Base-by-base conservation (phyloP, 2,329 filamentous ascomycete genomes). In the Aspergillus sojae region DNA sequence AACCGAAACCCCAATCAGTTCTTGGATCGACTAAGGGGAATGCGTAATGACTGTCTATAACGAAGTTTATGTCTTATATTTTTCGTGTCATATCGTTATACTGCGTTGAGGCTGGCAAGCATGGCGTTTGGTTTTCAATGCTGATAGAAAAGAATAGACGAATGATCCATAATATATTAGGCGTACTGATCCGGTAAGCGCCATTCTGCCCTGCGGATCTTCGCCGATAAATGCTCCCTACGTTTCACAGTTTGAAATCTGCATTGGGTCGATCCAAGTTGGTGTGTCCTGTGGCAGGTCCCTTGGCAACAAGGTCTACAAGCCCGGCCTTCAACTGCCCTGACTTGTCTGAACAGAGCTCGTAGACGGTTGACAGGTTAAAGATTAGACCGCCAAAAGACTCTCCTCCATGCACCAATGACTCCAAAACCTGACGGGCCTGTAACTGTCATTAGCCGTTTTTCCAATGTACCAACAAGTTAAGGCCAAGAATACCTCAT, bases 291-390 rank as follows among this genome's bases (percentile, higher is more conserved):
- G 82, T 84, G 19, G 85, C 82, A 48, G 85, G 84, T 70, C 86
- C 82, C 1, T 77, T 80, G 1, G 92, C 89, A 21, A 95, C 83
- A 58, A 84, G 86, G 70, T 93, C 90, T 2, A 91, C 89, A 21
- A 98, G 81, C 30, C 81, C 82, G 34, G 86, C 77, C 82, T 98
- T 98, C 70, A 91, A 78, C 14, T 84, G 84, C 56, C 86, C 83
- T 48, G 92, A 87, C 65, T 86, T 85, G 70, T 98, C 94, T 0
- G 91, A 94, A 74, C 91, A 95, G 9, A 98, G 84, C 78, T 98
- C 95, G 75, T 96, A 98, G 71, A 97, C 87, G 0, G 94, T 98
- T 12, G 89, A 88, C 14, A 99, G 79, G 75, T 98, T 98, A 79
- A 97, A 96, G 0, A 96, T 86, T 2, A 97, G 80, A 0, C 91